Conservation (phyloP, 2,329 filamentous ascomycete species). For the Stachybotrys echinatus region DNA sequence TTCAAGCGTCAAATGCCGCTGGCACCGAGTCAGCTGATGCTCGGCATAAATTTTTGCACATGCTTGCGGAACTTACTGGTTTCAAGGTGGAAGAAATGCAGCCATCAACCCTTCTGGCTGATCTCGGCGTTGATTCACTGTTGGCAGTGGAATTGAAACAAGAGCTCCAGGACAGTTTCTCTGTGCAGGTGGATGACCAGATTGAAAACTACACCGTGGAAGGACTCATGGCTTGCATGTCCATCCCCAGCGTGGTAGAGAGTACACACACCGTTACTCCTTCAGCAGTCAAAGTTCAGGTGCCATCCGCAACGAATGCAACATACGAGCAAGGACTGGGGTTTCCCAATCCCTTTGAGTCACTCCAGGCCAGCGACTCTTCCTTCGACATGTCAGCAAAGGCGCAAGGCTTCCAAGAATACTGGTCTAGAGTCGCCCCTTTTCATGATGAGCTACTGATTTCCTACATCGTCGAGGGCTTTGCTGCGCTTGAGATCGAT, state of each 20-base stretch:
- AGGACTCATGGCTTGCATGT: background rate
- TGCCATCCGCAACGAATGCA: too few species aligned
- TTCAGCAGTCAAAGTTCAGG: too few species aligned
- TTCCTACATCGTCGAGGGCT: constrained; percentile 1
- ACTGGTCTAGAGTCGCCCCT: constrained; percentile 1
- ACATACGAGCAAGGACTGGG: background rate
- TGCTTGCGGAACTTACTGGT: background rate
- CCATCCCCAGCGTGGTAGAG: background rate
- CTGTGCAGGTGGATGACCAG: background rate
- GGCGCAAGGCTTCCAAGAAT: background rate
- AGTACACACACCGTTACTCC: background rate
- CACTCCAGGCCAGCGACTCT: background rate
- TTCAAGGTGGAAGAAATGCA: background rate
- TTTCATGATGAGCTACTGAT: background rate
- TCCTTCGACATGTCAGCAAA: background rate
- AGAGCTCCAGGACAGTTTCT: background rate
- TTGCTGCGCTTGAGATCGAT: background rate
- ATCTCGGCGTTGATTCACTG: background rate
- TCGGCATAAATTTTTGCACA: background rate
- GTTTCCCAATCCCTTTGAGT: background rate
- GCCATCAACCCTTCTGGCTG: background rate
- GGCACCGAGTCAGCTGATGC: too few species aligned
- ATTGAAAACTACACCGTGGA: background rate
- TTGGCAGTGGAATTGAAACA: background rate
- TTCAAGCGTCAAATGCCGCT: too few species aligned